Evolutionary conservation across 2,329 filamentous ascomycete species (phyloP), one percentile per base, ranked within the genome.

Genomic region (Balansia obtecta): DNA sequence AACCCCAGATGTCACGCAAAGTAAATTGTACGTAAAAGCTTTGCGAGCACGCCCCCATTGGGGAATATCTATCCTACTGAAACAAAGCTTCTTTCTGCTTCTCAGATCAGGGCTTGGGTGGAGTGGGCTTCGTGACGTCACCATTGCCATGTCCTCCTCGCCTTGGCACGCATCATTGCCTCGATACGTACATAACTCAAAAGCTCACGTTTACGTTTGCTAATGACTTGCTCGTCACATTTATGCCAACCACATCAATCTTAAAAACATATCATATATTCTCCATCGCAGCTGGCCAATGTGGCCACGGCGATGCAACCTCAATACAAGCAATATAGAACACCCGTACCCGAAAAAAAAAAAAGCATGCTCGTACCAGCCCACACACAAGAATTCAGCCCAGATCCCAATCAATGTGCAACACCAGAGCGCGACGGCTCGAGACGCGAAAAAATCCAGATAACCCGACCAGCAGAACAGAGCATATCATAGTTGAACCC

Each of bases 221-320:
- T 22, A 22, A 22, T 22, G 20, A 22, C 20, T 22, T 22, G 2
- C 20, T 27, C 1, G 7, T 27, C 27, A 27, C 27, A 27, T 27
- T 27, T 27, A 3, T 27, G 7, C 27, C 4, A 27, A 27, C 4
- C 27, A 27, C 5, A 37, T 4, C 34, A 37, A 10, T 18, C 4
- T 44, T 32, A 58, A 57, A 53, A 63, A 65, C 62, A 54, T 56
- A 57, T 68, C 65, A 61, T 68, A 56, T 67, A 66, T 68, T 68
- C 63, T 65, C 62, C 62, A 60, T 65, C 58, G 62, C 56, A 49
- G 60, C 60, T 55, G 60, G 55, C 54, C 60, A 51, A 54, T 54
- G 51, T 56, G 56, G 61, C 62, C 58, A 59, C 60, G 56, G 55
- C 55, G 56, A 64, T 57, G 57, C 57, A 63, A 59, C 57, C 59